Conservation (phyloP, 2,329 filamentous ascomycete genomes). For the Chrysosporium queenslandicum region DNA sequence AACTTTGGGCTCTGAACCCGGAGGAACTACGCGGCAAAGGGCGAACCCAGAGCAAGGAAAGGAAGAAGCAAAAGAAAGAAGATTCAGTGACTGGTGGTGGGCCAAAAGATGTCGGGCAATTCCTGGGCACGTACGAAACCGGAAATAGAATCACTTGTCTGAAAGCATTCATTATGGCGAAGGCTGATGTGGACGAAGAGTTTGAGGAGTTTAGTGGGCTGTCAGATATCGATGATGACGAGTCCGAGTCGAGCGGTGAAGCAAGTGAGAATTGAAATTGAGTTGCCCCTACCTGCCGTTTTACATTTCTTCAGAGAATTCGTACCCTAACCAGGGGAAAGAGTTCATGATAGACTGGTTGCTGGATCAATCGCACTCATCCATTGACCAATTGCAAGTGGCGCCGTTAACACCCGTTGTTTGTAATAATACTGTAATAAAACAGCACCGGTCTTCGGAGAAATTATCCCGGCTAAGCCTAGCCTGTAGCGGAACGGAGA, state of each 20-base stretch:
- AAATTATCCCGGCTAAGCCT: neutral
- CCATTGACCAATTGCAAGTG: too few relatives aligned
- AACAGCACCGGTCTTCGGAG: neutral
- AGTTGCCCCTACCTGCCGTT: too few relatives aligned
- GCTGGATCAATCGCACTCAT: too few relatives aligned
- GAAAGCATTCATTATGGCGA: slow-evolving; percentile 74
- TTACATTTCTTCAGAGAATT: too few relatives aligned
- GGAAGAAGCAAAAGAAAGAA: slow-evolving; percentile 17
- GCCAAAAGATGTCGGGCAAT: slow-evolving; percentile 47
- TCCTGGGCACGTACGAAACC: slow-evolving; percentile 73
- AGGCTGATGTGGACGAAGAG: slow-evolving; percentile 46
- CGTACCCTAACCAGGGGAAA: too few relatives aligned
- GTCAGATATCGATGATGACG: slow-evolving; percentile 24
- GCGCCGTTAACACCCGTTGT: too few relatives aligned
- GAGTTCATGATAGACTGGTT: too few relatives aligned
- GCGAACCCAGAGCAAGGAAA: slow-evolving; percentile 11
- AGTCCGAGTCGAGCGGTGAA: slow-evolving; percentile 17
- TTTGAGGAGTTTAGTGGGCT: slow-evolving; percentile 47
- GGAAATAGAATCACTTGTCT: slow-evolving; percentile 84
- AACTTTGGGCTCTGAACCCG: slow-evolving; percentile 57
- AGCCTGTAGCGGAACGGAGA: neutral
- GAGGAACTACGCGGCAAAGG: slow-evolving; percentile 22
- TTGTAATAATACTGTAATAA: too few relatives aligned
- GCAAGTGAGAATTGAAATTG: neutral
- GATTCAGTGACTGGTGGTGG: slow-evolving; percentile 17